Evolutionary conservation across 2,329 filamentous ascomycete species (phyloP).

Genomic region (Hyphodiscus sp.): DNA sequence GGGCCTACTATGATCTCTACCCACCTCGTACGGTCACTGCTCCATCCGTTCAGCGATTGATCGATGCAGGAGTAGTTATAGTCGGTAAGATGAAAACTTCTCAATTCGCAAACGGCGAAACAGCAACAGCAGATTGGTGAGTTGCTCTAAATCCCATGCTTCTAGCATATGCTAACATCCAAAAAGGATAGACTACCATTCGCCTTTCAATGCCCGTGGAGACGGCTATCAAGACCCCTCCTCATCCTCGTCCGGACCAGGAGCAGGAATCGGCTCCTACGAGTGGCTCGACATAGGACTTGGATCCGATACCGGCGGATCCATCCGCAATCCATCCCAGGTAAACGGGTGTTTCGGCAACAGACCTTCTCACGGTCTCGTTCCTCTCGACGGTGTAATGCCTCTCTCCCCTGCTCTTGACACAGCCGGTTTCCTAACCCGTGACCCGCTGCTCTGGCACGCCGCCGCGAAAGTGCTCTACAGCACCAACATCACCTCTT

Average conservation of each 20-base stretch:
- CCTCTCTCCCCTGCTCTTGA: conserved; percentile 41
- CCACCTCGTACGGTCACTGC: conserved; percentile 40
- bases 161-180: too few relatives aligned
- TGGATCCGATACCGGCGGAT: conserved; percentile 44
- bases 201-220: conserved; percentile 20
- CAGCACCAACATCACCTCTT: conserved; percentile 37
- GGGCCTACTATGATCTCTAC: conserved; percentile 51
- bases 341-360: conserved; percentile 45
- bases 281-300: conserved; percentile 43
- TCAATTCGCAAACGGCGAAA: conserved; percentile 36
- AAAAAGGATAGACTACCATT: too few relatives aligned
- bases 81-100: conserved; percentile 47
- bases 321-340: conserved; percentile 41
- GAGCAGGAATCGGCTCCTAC: conserved; percentile 39
- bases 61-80: conserved; percentile 52
- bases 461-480: conserved; percentile 40
- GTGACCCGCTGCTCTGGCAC: conserved; percentile 38
- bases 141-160: conserved; percentile 31
- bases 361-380: conserved; percentile 40
- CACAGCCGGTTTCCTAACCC: conserved; percentile 39
- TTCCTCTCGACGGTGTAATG: conserved; percentile 42
- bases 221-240: conserved; percentile 43
- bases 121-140: conserved; percentile 44
- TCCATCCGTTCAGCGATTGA: conserved; percentile 44
- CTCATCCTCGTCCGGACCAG: conserved; percentile 41